Base-by-base conservation (phyloP, 2,329 filamentous ascomycete species). In the Hymenoscyphus salicellus region DNA sequence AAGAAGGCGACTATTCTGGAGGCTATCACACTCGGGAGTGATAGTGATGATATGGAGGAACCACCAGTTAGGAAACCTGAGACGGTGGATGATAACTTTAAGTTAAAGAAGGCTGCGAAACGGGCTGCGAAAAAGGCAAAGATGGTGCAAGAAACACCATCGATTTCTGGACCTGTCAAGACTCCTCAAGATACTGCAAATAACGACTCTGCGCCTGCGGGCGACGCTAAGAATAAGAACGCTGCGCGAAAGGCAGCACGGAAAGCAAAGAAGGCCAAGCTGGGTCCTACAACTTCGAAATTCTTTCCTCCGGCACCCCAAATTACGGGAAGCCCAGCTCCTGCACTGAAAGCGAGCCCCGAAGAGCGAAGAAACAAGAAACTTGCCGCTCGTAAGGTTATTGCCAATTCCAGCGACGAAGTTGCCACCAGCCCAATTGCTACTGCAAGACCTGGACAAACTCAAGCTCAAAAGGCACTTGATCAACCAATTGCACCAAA, bases 351-450 rank as follows among this genome's bases (percentile, higher is more conserved):
- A 52, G 20, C 20, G 26, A 52, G 46, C 46, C 46, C 46, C 1
- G 46, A 52, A 52, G 20, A 52, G 14, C n/a, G 46, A 14, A 52
- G 46, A 52, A 52, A 52, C 23, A 52, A 52, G 46, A 52, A 52
- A 52, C 46, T 52, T 14, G 46, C 46, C 20, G 46, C 26, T 52
- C 46, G 46, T 23, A 52, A 52, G 23, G 20, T 20, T 52, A 14
- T 20, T 23, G 46, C 46, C 10, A 23, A 52, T 14, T 52, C 46
- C 11, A 52, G 8, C 20, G 8, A 52, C 20, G 26, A 52, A 5
- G 10, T 5, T 23, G 10, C 10, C 23, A 11, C 46, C 1, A 52
- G 26, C 0, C 46, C 46, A 26, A 14, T 14, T 52, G 20, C 46
- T 23, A 14, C 20, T 14, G n/a, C 10, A 26, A 14, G 11, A 11